Evolutionary conservation across 1,139 yeast species (phyloP), one percentile per base, ranked within the genome.

Genomic region (Lodderomyces theae): DNA sequence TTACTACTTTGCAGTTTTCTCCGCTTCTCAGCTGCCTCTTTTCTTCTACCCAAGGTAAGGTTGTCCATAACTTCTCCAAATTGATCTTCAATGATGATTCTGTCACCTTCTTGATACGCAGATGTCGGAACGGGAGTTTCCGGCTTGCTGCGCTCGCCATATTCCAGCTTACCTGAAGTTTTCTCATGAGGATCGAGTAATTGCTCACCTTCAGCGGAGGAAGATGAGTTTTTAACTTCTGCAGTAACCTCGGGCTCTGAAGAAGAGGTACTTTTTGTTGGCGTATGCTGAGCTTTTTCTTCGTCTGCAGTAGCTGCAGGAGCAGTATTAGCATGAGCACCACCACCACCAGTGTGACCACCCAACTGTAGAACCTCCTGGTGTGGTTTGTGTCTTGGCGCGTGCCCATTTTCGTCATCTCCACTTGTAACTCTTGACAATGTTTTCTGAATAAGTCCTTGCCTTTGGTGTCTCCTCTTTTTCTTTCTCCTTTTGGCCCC

Each of bases 81-180:
- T 44, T 74, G 77, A 60, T 88, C 94, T 57, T 90, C 98, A 45
- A 90, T 70, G 41, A 90, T 76, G 34, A 89, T 60, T 33, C 73
- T 67, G 34, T 68, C 55, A 21, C 95, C 96, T 54, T 87, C 96
- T 45, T 79, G 80, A 58, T 79, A 90, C 0, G 88, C 92, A 21
- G 75, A 68, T 1, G 76, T 63, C n/a, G 53, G 51, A 5, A 43
- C 43, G 8, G 44, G 35, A 24, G 40, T 43, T 28, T 44, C 45
- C 17, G 37, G 46, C 24, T 41, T 42, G 25, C 44, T 41, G 21
- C 43, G 43, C 25, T 47, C 41, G 4, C 53, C 51, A 31, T 35
- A 41, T 22, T 47, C 40, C 22, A 39, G 28, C 11, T 32, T 40
- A 4, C 52, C 52, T 2, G 52, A 49, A 5, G 40, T 41, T 25